Conservation (phyloP, 2,329 filamentous ascomycete species). For the Microsporum canis region DNA sequence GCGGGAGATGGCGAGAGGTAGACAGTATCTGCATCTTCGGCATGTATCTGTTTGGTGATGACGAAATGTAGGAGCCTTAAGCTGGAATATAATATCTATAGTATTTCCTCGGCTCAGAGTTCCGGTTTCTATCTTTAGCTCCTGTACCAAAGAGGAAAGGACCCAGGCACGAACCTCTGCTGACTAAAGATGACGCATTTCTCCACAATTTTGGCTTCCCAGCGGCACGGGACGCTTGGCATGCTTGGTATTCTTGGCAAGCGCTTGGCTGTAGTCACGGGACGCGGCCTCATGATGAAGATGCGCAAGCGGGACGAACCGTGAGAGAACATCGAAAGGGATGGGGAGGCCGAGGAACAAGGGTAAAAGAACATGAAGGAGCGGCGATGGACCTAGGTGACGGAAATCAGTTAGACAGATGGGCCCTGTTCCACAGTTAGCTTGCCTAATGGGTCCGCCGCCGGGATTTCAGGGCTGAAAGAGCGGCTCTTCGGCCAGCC, state of each 20-base stretch:
- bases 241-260: not conserved
- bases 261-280: not conserved
- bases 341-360: not conserved
- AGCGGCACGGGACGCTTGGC: not conserved
- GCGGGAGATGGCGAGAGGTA: not conserved
- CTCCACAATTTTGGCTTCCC: not conserved
- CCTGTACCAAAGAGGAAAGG: not conserved
- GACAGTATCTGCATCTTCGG: not conserved
- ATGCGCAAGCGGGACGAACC: not conserved
- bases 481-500: conserved; percentile 2
- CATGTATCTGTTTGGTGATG: not conserved
- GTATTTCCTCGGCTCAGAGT: not conserved
- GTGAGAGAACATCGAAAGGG: not conserved
- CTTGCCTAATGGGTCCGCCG: not conserved
- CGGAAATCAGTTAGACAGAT: not conserved
- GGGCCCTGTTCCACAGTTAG: no score
- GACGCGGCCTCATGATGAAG: not conserved
- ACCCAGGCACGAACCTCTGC: not conserved
- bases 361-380: not conserved
- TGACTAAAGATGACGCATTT: not conserved
- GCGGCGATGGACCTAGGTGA: not conserved
- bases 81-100: not conserved
- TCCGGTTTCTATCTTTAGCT: not conserved
- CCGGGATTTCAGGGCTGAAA: not conserved
- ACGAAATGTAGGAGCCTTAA: not conserved